Conservation (phyloP, 371 early-diverging fungal genomes). For the Actinomucor elegans region DNA sequence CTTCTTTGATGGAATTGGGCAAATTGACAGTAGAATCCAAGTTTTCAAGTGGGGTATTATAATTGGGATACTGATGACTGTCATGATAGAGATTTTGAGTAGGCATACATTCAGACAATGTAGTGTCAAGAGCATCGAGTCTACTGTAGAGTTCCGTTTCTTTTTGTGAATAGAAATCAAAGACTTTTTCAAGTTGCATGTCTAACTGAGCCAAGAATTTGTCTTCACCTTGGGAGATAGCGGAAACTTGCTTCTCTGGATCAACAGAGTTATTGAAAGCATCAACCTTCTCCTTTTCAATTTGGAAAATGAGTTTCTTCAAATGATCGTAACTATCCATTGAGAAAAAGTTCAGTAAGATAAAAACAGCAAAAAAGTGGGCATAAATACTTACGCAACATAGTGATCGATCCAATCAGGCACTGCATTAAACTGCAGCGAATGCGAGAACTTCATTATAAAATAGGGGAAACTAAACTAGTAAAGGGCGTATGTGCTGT, state of each 20-base stretch:
- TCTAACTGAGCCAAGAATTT: constrained; percentile 71
- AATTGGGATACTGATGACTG: background rate
- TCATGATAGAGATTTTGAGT: constrained; percentile 8
- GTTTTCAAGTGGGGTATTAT: constrained; percentile 10
- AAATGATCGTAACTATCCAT: constrained; percentile 75
- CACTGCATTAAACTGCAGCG: constrained; percentile 85
- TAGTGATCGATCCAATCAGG: constrained; percentile 90
- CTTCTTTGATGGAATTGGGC: constrained; percentile 4
- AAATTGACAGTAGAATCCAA: constrained; percentile 21
- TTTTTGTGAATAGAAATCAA: constrained; percentile 77
- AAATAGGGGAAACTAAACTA: too few species aligned
- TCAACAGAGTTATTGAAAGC: constrained; percentile 28
- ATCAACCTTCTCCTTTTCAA: constrained; percentile 85
- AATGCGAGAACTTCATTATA: constrained; percentile 88
- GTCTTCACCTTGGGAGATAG: constrained; percentile 19
- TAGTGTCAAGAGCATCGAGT: constrained; percentile 24
- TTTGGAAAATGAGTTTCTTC: constrained; percentile 86
- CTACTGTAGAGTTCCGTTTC: constrained; percentile 68
- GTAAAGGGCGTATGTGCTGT: too few species aligned
- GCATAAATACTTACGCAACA: constrained; percentile 49
- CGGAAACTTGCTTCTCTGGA: constrained; percentile 17
- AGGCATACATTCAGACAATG: constrained; percentile 13
- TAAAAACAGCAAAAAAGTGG: background rate
- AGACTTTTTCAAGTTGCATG: constrained; percentile 79
- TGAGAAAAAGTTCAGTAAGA: background rate